These are phyloP conservation scores for Astrocystis sublimbata DNA, from an alignment of 495 filamentous ascomycete genomes.

Conservation along the genomic window DNA sequence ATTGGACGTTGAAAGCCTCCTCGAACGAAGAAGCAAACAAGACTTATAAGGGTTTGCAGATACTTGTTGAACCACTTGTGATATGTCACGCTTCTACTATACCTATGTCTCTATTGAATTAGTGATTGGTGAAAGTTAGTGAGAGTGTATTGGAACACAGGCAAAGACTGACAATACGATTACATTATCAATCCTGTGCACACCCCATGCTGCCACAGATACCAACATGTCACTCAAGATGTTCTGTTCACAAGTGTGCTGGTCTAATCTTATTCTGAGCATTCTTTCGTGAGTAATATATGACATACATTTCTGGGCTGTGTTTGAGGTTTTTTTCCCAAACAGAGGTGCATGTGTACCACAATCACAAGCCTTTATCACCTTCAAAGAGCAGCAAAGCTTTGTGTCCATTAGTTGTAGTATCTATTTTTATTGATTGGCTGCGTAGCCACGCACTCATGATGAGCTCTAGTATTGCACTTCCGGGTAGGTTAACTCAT, in stretches of 20 bases:
- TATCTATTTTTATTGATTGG: not conserved
- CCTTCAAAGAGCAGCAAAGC: not conserved
- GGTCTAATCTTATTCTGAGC: not conserved
- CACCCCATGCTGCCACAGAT: slow-evolving; percentile 1
- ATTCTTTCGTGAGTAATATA: not conserved
- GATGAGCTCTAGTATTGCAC: not conserved
- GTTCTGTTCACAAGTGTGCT: not conserved
- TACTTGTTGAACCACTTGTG: not conserved
- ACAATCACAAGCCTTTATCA: not conserved
- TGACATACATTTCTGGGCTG: not conserved
- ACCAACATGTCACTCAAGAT: not conserved
- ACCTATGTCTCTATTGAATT: not conserved
- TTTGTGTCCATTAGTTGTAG: not conserved
- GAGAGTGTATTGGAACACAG: not conserved
- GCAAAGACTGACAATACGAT: not conserved
- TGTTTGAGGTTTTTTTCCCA: not conserved
- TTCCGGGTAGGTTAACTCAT: not conserved
- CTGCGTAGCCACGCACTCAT: not conserved
- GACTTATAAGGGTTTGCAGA: not conserved
- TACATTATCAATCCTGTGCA: slow-evolving; percentile 12
- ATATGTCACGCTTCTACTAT: slow-evolving; percentile 5
- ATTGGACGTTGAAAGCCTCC: not conserved
- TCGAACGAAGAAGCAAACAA: not conserved
- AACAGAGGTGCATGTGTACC: not conserved
- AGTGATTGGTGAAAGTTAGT: not conserved